Conservation (phyloP, 129 eudicot species). For the Artemisia tridentata region DNA sequence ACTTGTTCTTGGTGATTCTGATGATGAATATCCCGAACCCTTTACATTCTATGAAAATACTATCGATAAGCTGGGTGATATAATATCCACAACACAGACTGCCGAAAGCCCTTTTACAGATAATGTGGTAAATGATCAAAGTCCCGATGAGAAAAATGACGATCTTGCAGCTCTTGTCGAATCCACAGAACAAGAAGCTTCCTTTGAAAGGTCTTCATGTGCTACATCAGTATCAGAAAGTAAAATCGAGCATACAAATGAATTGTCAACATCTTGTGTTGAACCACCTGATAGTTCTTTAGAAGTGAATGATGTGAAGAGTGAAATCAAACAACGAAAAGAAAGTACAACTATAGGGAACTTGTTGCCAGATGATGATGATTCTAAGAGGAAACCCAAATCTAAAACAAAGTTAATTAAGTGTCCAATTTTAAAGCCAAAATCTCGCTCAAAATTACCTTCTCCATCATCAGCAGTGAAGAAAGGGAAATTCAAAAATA, state of each 20-base stretch:
- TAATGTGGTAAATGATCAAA: slow-evolving; percentile 22
- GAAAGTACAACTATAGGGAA: not conserved
- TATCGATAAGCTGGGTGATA: slow-evolving; percentile 26
- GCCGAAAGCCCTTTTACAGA: slow-evolving; percentile 29
- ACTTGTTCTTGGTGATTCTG: slow-evolving; percentile 76
- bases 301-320: slow-evolving; percentile 26
- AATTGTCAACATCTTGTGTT: slow-evolving; percentile 4
- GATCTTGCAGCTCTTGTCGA: slow-evolving; percentile 20
- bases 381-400: slow-evolving; percentile 41
- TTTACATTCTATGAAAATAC: slow-evolving; percentile 47
- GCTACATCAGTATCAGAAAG: slow-evolving; percentile 18
- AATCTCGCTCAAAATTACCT: slow-evolving; percentile 38
- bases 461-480: slow-evolving; percentile 43
- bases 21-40: slow-evolving; percentile 81
- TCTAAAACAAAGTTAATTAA: slow-evolving; percentile 27
- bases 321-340: slow-evolving; percentile 10
- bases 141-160: slow-evolving; percentile 30
- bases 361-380: slow-evolving; percentile 10
- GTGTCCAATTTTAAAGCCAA: slow-evolving; percentile 33
- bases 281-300: slow-evolving; percentile 24
- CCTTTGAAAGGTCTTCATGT: slow-evolving; percentile 21
- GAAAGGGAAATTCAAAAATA: slow-evolving; percentile 50
- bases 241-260: slow-evolving; percentile 28
- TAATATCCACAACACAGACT: slow-evolving; percentile 22
- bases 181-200: slow-evolving; percentile 28